Conservation (phyloP, 306 rosid genomes). For the Cicer arietinum region DNA sequence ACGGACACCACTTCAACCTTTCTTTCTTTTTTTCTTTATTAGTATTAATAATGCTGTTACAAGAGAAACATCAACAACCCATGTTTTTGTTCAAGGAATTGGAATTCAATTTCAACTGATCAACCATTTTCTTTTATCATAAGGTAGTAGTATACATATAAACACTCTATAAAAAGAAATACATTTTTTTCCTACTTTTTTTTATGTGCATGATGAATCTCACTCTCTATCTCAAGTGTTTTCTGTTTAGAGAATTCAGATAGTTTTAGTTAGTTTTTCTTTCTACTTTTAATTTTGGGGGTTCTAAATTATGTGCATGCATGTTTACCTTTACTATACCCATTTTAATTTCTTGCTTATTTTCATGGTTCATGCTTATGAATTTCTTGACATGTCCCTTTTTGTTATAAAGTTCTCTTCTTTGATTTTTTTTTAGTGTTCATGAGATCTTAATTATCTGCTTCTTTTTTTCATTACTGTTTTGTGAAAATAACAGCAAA, state of each 20-base stretch:
- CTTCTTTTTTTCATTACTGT: slow-evolving; percentile 40
- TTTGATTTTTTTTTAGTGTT: slow-evolving; percentile 27
- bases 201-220: slow-evolving; percentile 44
- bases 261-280: not conserved
- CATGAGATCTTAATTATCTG: slow-evolving; percentile 32
- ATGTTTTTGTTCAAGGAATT: slow-evolving; percentile 7
- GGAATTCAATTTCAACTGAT: slow-evolving; percentile 15
- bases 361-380: slow-evolving; percentile 32
- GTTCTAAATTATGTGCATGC: slow-evolving; percentile 39
- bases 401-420: slow-evolving; percentile 38
- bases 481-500: slow-evolving; percentile 30
- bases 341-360: slow-evolving; percentile 35
- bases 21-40: not conserved
- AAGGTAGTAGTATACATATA: slow-evolving; percentile 41
- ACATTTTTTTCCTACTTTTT: not conserved
- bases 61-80: not conserved
- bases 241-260: slow-evolving; percentile 14
- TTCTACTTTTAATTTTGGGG: not conserved
- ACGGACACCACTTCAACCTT: slow-evolving; percentile 20
- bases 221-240: slow-evolving; percentile 6
- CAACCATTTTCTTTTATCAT: slow-evolving; percentile 36
- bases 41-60: not conserved
- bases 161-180: not conserved
- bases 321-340: slow-evolving; percentile 53
- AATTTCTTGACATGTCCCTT: slow-evolving; percentile 21